A percentile compares a stretch with the other conserved stretches of the same genome.
These are phyloP conservation scores for Rheum nobile DNA, from an alignment of 148 eudicot genomes.

Conservation along the genomic window DNA sequence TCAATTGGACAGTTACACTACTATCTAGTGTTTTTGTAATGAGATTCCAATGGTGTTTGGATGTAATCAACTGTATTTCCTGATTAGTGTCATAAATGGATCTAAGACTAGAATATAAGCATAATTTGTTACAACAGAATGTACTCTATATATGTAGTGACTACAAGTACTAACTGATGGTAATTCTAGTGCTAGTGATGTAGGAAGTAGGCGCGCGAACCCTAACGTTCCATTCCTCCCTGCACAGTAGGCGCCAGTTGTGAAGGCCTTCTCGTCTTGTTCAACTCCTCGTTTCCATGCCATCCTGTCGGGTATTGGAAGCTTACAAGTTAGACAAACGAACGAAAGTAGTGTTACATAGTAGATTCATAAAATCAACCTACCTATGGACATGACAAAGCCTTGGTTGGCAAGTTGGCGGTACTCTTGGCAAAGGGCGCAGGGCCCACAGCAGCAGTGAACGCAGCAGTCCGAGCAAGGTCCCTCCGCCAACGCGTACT, in stretches of 20 bases:
- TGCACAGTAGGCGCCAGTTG: neutral
- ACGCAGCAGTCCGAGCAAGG: conserved; percentile 22
- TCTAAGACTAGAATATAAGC: too few species aligned
- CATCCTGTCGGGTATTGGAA: neutral
- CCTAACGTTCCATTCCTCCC: neutral
- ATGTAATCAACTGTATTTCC: too few species aligned
- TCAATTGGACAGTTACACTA: too few species aligned
- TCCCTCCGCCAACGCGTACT: conserved; percentile 18
- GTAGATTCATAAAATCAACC: neutral
- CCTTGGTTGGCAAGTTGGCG: conserved; percentile 44
- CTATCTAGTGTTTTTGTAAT: too few species aligned
- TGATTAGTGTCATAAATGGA: too few species aligned
- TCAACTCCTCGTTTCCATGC: conserved; percentile 6
- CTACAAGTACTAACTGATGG: neutral
- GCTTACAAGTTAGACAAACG: neutral
- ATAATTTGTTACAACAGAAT: too few species aligned
- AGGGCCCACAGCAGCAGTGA: conserved; percentile 24
- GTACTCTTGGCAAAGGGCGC: conserved; percentile 47
- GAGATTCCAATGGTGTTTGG: too few species aligned
- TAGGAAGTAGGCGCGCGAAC: too few species aligned
- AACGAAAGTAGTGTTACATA: neutral
- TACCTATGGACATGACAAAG: conserved; percentile 23
- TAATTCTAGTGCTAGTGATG: neutral
- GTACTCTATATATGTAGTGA: too few species aligned
- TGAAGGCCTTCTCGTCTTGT: neutral